Evolutionary conservation across 2,329 filamentous ascomycete species (phyloP).

Genomic region (Fusarium foetens): DNA sequence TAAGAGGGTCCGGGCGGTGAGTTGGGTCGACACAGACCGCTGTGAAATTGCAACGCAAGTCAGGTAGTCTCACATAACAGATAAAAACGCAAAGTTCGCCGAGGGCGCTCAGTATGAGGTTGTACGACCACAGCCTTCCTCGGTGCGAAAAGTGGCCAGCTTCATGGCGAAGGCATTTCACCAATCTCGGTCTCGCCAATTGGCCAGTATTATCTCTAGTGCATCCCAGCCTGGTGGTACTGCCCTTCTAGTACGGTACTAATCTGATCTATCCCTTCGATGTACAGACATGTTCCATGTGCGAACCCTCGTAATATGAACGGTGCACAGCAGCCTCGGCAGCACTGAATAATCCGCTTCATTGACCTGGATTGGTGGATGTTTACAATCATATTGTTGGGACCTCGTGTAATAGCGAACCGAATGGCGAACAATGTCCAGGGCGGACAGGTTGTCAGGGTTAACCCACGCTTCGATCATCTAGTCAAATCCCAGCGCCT

Average conservation of each 20-base stretch:
- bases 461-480: conserved; percentile 29
- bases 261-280: conserved; percentile 32
- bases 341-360: not conserved
- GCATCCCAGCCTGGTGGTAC: conserved; percentile 36
- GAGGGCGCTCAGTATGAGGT: conserved; percentile 23
- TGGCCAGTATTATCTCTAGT: conserved; percentile 25
- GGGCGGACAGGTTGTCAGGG: conserved; percentile 34
- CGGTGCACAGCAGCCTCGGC: conserved; percentile 11
- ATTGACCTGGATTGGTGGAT: conserved; percentile 35
- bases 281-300: conserved; percentile 31
- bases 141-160: conserved; percentile 7
- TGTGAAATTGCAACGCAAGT: conserved; percentile 18
- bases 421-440: conserved; percentile 24
- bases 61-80: conserved; percentile 13
- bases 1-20: not conserved
- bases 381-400: conserved; percentile 26
- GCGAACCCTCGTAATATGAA: not conserved
- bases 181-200: conserved; percentile 27
- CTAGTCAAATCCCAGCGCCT: conserved; percentile 11
- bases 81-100: conserved; percentile 26
- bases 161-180: conserved; percentile 22
- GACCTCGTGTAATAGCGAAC: conserved; percentile 27
- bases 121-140: conserved; percentile 18
- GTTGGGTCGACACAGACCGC: conserved; percentile 26
- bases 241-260: conserved; percentile 2